phyloP scores from a whole-genome alignment of 306 rosid genomes.

The Myrica gale region DNA sequence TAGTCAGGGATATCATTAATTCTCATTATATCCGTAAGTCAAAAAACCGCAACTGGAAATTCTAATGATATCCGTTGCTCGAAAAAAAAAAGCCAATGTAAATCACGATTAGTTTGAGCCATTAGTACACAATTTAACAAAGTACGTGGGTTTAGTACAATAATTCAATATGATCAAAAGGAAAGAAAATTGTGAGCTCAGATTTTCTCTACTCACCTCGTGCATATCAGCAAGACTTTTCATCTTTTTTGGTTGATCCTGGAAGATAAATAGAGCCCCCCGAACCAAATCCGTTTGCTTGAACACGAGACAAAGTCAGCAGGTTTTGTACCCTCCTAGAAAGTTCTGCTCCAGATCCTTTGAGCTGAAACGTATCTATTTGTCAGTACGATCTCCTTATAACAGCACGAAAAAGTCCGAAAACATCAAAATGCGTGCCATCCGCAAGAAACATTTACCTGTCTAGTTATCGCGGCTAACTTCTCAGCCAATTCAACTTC shows the following conservation, averaged over 20 bases:
- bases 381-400: constrained; percentile 30
- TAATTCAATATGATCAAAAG: not conserved
- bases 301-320: constrained; percentile 64
- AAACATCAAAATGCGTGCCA: constrained; percentile 1
- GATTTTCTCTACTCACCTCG: constrained; percentile 50
- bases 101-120: too few species aligned
- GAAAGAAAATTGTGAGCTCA: not conserved
- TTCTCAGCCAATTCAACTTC: constrained; percentile 91
- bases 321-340: constrained; percentile 90
- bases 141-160: not conserved
- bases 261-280: constrained; percentile 69
- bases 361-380: constrained; percentile 55
- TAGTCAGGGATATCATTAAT: not conserved
- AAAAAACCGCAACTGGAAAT: not conserved
- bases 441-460: constrained; percentile 42
- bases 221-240: constrained; percentile 82
- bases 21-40: not conserved
- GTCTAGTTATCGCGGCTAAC: constrained; percentile 81
- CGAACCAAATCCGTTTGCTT: constrained; percentile 55
- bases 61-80: too few species aligned
- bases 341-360: constrained; percentile 86
- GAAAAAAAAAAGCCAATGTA: too few species aligned
- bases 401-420: not conserved
- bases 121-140: too few species aligned
- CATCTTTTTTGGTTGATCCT: constrained; percentile 80